These are phyloP conservation scores for Sporothrix euskadiensis DNA, from an alignment of 2,329 filamentous ascomycete genomes.

Conservation along the genomic window DNA sequence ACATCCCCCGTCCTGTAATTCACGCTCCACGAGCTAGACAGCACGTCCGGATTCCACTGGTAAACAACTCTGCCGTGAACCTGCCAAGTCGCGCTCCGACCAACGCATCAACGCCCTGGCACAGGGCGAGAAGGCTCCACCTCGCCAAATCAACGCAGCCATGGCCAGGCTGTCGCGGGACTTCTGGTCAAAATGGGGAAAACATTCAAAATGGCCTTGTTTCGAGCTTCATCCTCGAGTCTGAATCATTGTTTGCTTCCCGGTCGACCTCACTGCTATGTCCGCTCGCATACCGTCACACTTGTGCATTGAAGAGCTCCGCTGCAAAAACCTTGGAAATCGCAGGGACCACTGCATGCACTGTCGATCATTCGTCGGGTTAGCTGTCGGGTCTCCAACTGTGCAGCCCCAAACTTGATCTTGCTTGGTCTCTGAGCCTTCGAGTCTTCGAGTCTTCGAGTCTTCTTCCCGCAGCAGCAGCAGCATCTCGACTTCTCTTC, in stretches of 20 bases:
- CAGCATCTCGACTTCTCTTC: conserved; percentile 4
- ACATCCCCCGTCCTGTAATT: not conserved
- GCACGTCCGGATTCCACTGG: conserved; percentile 12
- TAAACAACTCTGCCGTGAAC: conserved; percentile 7
- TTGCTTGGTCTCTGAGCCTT: no score
- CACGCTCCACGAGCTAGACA: not conserved
- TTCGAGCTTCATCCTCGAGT: not conserved
- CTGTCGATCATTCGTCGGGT: conserved; percentile 25
- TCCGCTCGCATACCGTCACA: not conserved
- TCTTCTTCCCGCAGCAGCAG: not conserved
- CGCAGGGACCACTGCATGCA: conserved; percentile 24
- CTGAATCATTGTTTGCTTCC: not conserved
- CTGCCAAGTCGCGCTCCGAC: not conserved
- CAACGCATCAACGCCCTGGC: not conserved
- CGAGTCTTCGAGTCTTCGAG: not conserved
- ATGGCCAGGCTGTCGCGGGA: not conserved
- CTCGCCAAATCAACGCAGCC: not conserved
- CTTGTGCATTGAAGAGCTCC: not conserved
- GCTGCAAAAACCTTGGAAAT: conserved; percentile 26
- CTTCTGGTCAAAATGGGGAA: not conserved
- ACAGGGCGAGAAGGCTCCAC: conserved; percentile 16
- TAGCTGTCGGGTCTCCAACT: not conserved
- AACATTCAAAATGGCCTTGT: not conserved
- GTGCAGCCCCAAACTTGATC: conserved; percentile 2
- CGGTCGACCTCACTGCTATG: not conserved